Evolutionary conservation across 2,329 filamentous ascomycete species (phyloP).

Genomic region (Aaosphaeria arxii): DNA sequence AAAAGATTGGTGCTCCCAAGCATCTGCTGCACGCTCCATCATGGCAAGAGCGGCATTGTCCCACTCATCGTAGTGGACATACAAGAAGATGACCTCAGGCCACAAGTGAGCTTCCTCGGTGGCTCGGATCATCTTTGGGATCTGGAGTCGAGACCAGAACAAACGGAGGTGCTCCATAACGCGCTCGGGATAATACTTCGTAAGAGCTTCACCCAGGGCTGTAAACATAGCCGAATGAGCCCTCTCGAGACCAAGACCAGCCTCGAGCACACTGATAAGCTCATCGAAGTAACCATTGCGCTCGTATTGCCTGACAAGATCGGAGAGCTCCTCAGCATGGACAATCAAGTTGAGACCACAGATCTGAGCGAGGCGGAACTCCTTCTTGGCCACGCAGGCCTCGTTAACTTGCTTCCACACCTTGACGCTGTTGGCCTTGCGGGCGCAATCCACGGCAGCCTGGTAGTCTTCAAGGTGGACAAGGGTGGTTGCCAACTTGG

Average conservation of each 20-base stretch:
- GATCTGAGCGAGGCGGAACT: slow-evolving; percentile 97
- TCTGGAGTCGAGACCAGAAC: slow-evolving; percentile 97
- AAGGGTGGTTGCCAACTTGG: slow-evolving; percentile 93
- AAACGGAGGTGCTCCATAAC: slow-evolving; percentile 98
- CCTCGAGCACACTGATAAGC: slow-evolving; percentile 89
- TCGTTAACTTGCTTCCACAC: slow-evolving; percentile 99
- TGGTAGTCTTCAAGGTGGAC: slow-evolving; percentile 98
- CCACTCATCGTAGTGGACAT: slow-evolving; percentile 97
- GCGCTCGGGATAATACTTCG: slow-evolving; percentile 91
- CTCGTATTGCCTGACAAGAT: slow-evolving; percentile 95
- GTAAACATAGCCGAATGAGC: slow-evolving; percentile 96
- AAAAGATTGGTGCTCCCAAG: slow-evolving; percentile 99
- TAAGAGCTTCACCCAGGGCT: slow-evolving; percentile 82
- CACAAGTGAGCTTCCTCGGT: slow-evolving; percentile 94
- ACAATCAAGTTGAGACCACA: slow-evolving; percentile 98
- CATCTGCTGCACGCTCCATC: slow-evolving; percentile 95
- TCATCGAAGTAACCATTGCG: slow-evolving; percentile 97
- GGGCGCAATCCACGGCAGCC: slow-evolving; percentile 92
- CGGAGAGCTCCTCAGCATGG: slow-evolving; percentile 90
- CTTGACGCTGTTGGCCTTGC: slow-evolving; percentile 98
- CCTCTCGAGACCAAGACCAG: slow-evolving; percentile 87
- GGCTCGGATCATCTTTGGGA: slow-evolving; percentile 91
- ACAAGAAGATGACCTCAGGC: slow-evolving; percentile 97
- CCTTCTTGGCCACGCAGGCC: slow-evolving; percentile 94
- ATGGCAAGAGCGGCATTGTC: slow-evolving; percentile 96